Evolutionary conservation across 805 yeast genomes (phyloP), one percentile per base, ranked within the genome.

Genomic region (Cyberlindnera saturnus): DNA sequence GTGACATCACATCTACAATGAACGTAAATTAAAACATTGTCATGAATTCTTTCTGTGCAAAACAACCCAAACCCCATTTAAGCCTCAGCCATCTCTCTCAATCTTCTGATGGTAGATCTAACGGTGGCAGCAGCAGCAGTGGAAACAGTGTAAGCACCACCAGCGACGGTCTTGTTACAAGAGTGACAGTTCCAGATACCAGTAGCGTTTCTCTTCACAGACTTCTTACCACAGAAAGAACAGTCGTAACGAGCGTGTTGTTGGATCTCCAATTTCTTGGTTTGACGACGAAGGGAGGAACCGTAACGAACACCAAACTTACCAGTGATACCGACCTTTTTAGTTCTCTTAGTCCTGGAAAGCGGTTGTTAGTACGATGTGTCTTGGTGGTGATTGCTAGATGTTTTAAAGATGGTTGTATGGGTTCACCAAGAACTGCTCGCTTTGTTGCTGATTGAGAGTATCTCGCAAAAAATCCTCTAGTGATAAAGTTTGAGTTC

Each of bases 251-350:
- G 87, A 66, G 99, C 86, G 77, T 91, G 99, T 75, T 90, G 97
- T 77, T 89, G 97, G 67, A 88, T 84, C 80, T 95, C 99, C 75
- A 93, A 80, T 82, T 93, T 93, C 85, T 90, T 90, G 82, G 96
- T 86, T 78, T 89, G 97, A 79, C 98, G 88, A 86, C 99, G 91
- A 75, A 93, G 81, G 59, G 99, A 95, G 66, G 99, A 91, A 90
- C 99, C 96, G 82, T 93, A 93, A 83, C 99, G 90, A 79, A 93
- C 97, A 88, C 99, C 99, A 84, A 88, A 93, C 82, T 95, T 95
- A 84, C 99, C 99, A 74, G 99, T 93, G 82, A 93, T 93, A 77
- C 99, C 99, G 74, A 93, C 99, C 88, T 93, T 93, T 95, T 93
- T 93, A 65, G 99, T 93, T 86, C 99, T 91, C 80, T 95, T 93